phyloP scores from a whole-genome alignment of 306 rosid genomes.

The Castanea crenata region DNA sequence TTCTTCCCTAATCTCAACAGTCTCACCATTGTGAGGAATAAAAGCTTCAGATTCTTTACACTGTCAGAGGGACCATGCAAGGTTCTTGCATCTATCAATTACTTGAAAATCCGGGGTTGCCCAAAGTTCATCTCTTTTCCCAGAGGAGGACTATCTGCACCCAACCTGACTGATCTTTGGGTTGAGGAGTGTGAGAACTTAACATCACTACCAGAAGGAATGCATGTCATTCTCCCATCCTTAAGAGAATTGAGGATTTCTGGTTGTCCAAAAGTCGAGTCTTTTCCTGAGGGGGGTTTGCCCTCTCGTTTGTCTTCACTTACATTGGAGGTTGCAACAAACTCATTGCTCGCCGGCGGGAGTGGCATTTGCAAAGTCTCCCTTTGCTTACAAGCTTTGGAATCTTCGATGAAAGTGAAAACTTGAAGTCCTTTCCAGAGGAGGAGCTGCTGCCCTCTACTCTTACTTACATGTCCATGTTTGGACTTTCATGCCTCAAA shows the following conservation, averaged over 20 bases:
- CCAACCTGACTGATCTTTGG: slow-evolving; percentile 7
- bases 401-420: background rate
- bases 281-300: slow-evolving; percentile 12
- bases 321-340: background rate
- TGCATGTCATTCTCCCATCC: background rate
- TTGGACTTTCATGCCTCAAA: background rate
- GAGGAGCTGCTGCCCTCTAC: slow-evolving; percentile 15
- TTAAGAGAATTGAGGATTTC: background rate
- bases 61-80: background rate
- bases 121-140: background rate
- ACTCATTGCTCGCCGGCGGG: slow-evolving; percentile 2
- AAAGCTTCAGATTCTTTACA: background rate
- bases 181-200: background rate
- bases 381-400: background rate
- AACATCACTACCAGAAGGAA: background rate
- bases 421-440: slow-evolving; percentile 15
- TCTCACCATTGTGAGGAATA: background rate
- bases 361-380: slow-evolving; percentile 14
- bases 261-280: background rate
- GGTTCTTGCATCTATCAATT: background rate
- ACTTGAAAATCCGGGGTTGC: background rate
- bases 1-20: slow-evolving; percentile 24
- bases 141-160: background rate
- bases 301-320: background rate
- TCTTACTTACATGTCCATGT: background rate